Conservation (phyloP, 2,329 filamentous ascomycete species). For the Colletotrichum sp. region DNA sequence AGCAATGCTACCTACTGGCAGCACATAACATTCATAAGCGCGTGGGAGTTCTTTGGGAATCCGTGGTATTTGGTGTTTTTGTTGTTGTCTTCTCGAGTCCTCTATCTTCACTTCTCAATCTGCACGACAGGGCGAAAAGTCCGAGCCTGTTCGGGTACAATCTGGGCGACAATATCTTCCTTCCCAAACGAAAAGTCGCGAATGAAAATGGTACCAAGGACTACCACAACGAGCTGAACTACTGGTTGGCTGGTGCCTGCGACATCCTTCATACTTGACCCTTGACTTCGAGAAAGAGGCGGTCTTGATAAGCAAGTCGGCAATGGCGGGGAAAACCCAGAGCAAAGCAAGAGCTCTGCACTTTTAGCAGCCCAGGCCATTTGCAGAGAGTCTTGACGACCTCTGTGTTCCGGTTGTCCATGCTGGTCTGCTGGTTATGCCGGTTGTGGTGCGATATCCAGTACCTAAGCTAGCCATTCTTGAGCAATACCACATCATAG, state of each 20-base stretch:
- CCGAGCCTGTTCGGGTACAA: background rate
- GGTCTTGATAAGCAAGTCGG: background rate
- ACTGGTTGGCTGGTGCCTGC: too few relatives aligned
- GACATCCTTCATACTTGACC: background rate
- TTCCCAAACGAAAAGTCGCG: background rate
- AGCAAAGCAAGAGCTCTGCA: background rate
- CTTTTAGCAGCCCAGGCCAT: background rate
- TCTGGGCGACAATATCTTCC: background rate
- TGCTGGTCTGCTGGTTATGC: background rate
- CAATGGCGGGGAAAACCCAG: background rate
- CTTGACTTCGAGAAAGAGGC: background rate
- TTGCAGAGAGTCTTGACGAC: background rate
- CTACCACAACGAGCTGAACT: background rate
- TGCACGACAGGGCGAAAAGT: background rate
- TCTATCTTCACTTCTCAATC: background rate
- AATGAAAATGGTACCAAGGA: background rate
- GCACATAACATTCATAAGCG: background rate
- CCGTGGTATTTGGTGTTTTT: background rate
- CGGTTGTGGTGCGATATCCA: background rate
- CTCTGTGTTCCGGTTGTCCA: background rate
- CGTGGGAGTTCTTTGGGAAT: background rate
- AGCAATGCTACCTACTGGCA: background rate
- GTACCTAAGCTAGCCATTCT: background rate
- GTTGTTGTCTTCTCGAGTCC: background rate
- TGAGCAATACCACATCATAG: background rate